Evolutionary conservation across 768 basidiomycete genomes (phyloP).

Genomic region (Mycena epipterygia): DNA sequence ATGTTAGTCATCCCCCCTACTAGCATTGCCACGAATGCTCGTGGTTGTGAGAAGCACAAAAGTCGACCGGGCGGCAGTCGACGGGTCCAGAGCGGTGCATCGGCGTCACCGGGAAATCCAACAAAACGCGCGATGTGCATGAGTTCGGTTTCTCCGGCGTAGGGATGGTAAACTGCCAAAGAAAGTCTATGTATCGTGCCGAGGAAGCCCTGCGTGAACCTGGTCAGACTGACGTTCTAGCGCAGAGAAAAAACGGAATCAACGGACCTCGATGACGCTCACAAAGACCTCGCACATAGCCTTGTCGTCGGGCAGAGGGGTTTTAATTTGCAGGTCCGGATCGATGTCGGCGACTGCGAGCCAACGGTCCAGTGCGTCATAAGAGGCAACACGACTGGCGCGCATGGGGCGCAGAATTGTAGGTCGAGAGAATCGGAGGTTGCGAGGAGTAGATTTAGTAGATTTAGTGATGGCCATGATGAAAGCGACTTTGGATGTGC

Average conservation of each 20-base stretch:
- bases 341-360: neutral
- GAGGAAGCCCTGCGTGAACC: neutral
- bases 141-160: neutral
- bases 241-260: neutral
- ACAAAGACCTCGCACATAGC: neutral
- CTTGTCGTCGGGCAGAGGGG: neutral
- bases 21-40: neutral
- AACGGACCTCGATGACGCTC: neutral
- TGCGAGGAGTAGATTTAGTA: neutral
- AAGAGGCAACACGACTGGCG: neutral
- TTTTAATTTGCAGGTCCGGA: neutral
- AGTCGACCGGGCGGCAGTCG: neutral
- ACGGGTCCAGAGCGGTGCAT: neutral
- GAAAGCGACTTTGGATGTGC: neutral
- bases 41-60: constrained; percentile 4
- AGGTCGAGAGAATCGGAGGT: neutral
- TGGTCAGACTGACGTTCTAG: neutral
- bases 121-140: neutral
- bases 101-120: neutral
- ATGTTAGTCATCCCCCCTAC: constrained; percentile 4
- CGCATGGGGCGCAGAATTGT: neutral
- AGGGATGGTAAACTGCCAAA: neutral
- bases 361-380: neutral
- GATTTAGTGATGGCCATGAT: neutral
- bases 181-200: neutral